phyloP scores from a whole-genome alignment of 164 flowering plant genomes.

The Stephania yunnanensis region DNA sequence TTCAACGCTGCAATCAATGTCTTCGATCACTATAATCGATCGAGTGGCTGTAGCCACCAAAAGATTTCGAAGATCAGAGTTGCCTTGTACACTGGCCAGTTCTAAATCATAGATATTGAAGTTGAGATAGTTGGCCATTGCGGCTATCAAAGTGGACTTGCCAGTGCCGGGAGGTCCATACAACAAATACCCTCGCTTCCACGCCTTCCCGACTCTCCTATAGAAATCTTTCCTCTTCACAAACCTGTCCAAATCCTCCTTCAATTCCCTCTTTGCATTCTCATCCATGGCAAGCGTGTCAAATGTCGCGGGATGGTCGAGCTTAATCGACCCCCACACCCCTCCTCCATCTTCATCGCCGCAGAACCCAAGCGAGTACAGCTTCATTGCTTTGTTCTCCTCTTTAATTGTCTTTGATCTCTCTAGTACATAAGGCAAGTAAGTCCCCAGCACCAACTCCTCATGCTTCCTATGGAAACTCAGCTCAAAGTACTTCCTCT shows the following conservation, averaged over 20 bases:
- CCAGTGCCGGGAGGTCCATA: constrained; percentile 76
- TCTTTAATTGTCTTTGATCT: constrained; percentile 19
- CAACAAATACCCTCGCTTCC: constrained; percentile 70
- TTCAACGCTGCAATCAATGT: constrained; percentile 41
- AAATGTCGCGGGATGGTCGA: constrained; percentile 54
- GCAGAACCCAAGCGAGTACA: constrained; percentile 19
- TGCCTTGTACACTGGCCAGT: constrained; percentile 34
- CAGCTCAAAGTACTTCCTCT: constrained; percentile 29
- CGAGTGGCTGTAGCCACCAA: constrained; percentile 37
- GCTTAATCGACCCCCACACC: constrained; percentile 17
- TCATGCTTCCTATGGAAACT: constrained; percentile 34
- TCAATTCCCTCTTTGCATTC: constrained; percentile 30
- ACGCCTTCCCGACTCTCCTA: constrained; percentile 54
- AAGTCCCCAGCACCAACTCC: constrained; percentile 23
- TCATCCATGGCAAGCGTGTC: constrained; percentile 62
- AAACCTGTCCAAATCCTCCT: constrained; percentile 52
- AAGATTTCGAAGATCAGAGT: constrained; percentile 46
- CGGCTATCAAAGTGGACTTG: constrained; percentile 68
- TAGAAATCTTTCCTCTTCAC: constrained; percentile 41
- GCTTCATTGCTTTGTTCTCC: constrained; percentile 26
- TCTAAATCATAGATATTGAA: constrained; percentile 64
- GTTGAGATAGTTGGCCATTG: constrained; percentile 63
- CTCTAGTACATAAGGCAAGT: constrained; percentile 29
- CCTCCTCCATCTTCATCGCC: background rate
- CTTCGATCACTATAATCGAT: constrained; percentile 64